Evolutionary conservation across 2,329 filamentous ascomycete genomes (phyloP), one percentile per base, ranked within the genome.

Genomic region (Arthrobotrys iridis): DNA sequence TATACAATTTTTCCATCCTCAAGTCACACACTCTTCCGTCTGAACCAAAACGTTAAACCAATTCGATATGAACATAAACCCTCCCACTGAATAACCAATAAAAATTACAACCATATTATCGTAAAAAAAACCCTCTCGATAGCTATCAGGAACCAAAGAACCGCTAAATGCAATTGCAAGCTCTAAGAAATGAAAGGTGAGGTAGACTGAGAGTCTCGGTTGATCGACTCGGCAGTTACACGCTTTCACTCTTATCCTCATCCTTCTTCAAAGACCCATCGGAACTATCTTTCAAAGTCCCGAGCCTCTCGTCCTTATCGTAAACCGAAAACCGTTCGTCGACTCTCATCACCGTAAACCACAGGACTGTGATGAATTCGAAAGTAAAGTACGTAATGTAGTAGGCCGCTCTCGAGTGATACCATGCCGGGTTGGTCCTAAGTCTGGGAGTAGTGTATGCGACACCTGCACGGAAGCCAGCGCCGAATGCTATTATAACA

Each of bases 341-440:
- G 76, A 95, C 88, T 30, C 93, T 86, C 18, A 86, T 82, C 13
- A 90, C 79, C 0, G 89, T 85, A 82, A 91, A 94, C 6, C 89
- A 83, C 62, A 85, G 86, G 3, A 94, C 85, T 37, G 93, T 88
- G 22, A 90, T 80, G 41, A 93, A 83, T 82, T 96, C 93, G 37
- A 93, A 84, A 13, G 83, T 84, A 80, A 91, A 96, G 83, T 92
- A 91, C 84, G 95, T 91, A 80, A 88, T 83, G 83, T 95, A 96
- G 84, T 93, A 96, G 79, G 87, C 88, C 1, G 88, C 87, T 81
- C 90, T 91, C 79, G 84, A 84, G 79, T 92, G 87, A 80, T 89
- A 94, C 86, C 89, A 91, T 3, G 89, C 89, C 1, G 91, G 88
- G 68, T 87, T 43, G 8, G 46, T 83, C 66, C 79, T 78, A 2